Percentiles rank a stretch among this genome's conserved stretches.
phyloP scores from a whole-genome alignment of 805 yeast genomes.

The Candida taoyuanica region DNA sequence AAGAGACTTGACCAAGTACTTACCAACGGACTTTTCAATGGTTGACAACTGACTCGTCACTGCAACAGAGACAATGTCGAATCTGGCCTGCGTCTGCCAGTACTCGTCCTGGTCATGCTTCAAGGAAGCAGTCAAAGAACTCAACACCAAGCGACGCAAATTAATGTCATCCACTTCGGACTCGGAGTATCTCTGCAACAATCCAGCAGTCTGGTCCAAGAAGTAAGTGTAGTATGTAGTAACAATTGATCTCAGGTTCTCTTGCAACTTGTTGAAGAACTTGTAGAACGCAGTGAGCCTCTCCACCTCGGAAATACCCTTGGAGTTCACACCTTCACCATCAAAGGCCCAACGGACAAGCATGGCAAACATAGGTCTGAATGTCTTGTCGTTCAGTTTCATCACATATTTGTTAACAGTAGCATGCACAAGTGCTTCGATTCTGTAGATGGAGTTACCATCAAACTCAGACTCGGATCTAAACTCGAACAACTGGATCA shows the following conservation, averaged over 20 bases:
- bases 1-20: conserved; percentile 74
- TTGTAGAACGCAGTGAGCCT: conserved; percentile 74
- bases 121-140: conserved; percentile 74
- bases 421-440: conserved; percentile 71
- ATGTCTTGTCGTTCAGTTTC: conserved; percentile 89
- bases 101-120: conserved; percentile 89
- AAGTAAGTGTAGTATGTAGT: conserved; percentile 86
- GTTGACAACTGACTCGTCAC: conserved; percentile 61
- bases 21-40: conserved; percentile 72
- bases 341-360: conserved; percentile 89
- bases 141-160: conserved; percentile 68
- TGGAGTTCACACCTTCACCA: conserved; percentile 61
- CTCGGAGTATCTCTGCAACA: conserved; percentile 47
- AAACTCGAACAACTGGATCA: conserved; percentile 66
- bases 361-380: conserved; percentile 86
- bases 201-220: conserved; percentile 60
- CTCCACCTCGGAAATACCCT: conserved; percentile 43
- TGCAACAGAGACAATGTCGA: conserved; percentile 60
- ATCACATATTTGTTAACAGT: conserved; percentile 75
- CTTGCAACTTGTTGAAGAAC: conserved; percentile 82
- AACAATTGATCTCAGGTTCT: conserved; percentile 76
- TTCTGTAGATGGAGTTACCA: conserved; percentile 68
- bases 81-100: conserved; percentile 88
- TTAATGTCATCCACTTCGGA: conserved; percentile 44
- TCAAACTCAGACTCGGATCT: conserved; percentile 57